Base-by-base conservation (phyloP, 441 rosid genomes). In the Omphalea diandra region DNA sequence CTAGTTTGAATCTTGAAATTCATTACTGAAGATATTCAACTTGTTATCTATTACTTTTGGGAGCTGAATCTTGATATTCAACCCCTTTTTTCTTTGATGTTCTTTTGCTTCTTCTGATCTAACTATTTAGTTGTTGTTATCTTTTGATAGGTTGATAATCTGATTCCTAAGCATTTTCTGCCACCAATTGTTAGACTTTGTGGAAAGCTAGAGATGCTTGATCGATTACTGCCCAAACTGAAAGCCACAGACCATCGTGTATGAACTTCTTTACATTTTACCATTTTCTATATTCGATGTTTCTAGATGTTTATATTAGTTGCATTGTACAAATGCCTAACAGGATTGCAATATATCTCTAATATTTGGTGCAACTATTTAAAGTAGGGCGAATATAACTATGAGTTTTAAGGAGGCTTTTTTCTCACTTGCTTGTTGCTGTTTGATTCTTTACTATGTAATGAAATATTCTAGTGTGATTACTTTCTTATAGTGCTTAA, bases 171-270 rank as follows among this genome's bases (percentile, higher is more conserved):
- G 78, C 97, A 94, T 82, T 94, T 84, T 86, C 89, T 94, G 76
- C 97, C 90, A 53, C 82, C 97, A 58, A 80, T 91, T 67, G 36
- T 93, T 69, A 87, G 98, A 71, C 90, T 85, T 60, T 94, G 98
- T 72, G 98, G 98, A 71, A 93, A 94, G 90, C 98, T 94, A 79
- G 98, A 94, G 90, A 94, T 94, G 98, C 75, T 93, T 63, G 98
- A 93, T 82, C 81, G 97, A 32, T 77, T 93, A 75, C 89, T 93
- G 53, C 98, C 98, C 41, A 91, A 93, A 77, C 85, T 93, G 74
- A 89, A 88, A 83, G 98, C 97, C 40, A 85, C 98, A 26, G 98
- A 91, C 72, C 98, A 93, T 77, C 88, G 97, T 90, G 98, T 93
- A 86, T 75, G 82, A 61, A 69, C 70, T 69, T 76, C 47, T 73